Percentiles rank a stretch among this genome's conserved stretches.
Conservation (phyloP, 352 stramenopile genomes). For the Pythium volutum region DNA sequence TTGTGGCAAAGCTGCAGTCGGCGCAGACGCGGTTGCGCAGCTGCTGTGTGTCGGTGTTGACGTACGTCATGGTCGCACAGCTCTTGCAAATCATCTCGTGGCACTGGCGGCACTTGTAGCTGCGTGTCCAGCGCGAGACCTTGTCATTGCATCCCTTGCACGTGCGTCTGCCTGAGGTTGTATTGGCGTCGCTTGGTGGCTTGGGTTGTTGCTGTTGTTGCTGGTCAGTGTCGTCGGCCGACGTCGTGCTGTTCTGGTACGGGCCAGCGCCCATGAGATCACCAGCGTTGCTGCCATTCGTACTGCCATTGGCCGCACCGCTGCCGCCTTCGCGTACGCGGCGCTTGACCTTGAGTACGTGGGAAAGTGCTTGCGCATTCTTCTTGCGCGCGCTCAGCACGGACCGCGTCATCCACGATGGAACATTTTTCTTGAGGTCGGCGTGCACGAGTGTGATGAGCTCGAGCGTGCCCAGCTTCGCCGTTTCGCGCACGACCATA, state of each 20-base stretch:
- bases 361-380: slow-evolving; percentile 47
- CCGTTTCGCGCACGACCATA: slow-evolving; percentile 60
- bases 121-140: slow-evolving; percentile 63
- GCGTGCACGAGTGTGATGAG: slow-evolving; percentile 55
- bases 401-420: slow-evolving; percentile 48
- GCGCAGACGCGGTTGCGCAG: slow-evolving; percentile 57
- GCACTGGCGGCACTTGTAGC: slow-evolving; percentile 60
- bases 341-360: slow-evolving; percentile 63
- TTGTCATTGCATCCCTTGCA: slow-evolving; percentile 53
- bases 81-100: slow-evolving; percentile 60
- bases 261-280: slow-evolving; percentile 2
- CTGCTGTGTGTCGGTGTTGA: slow-evolving; percentile 32
- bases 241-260: not conserved
- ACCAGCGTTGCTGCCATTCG: not conserved
- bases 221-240: not conserved
- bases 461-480: slow-evolving; percentile 48
- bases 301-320: slow-evolving; percentile 10
- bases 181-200: slow-evolving; percentile 16
- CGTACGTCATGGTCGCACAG: slow-evolving; percentile 54
- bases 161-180: slow-evolving; percentile 21
- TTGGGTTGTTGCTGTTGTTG: too few relatives aligned
- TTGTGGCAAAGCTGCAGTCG: slow-evolving; percentile 28
- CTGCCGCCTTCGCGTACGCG: slow-evolving; percentile 27
- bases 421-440: slow-evolving; percentile 35
- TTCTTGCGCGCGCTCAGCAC: slow-evolving; percentile 46